Evolutionary conservation across 768 basidiomycete genomes (phyloP).

Genomic region (Fomitopsis pulvina): DNA sequence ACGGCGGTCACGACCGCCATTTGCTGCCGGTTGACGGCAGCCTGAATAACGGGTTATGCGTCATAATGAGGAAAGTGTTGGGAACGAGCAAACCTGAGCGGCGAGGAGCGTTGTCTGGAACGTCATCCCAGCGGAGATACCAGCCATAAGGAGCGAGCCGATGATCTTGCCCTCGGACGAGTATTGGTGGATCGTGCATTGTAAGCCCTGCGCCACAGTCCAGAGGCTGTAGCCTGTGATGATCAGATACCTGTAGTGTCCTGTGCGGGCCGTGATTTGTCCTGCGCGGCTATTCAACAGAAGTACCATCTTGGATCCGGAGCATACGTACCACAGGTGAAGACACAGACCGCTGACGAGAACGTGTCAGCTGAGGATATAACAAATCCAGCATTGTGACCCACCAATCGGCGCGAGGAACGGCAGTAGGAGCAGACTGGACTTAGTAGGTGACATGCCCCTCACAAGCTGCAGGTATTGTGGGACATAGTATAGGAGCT

Average conservation of each 20-base stretch:
- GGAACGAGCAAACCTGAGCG: conserved; percentile 4
- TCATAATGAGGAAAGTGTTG: too few species aligned
- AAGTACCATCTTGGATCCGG: not conserved
- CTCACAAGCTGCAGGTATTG: conserved; percentile 34
- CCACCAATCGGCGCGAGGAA: conserved; percentile 25
- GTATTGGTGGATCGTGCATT: conserved; percentile 28
- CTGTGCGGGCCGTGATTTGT: conserved; percentile 15
- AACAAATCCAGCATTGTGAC: not conserved
- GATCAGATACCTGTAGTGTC: conserved; percentile 27
- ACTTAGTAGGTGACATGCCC: conserved; percentile 30
- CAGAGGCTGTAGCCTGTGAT: conserved; percentile 23
- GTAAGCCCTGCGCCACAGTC: conserved; percentile 33
- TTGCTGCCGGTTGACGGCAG: conserved; percentile 16
- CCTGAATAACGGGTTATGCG: too few species aligned
- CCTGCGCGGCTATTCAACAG: not conserved
- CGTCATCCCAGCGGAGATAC: conserved; percentile 29
- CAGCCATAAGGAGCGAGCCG: conserved; percentile 30
- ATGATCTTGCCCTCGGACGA: conserved; percentile 26
- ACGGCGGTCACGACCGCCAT: conserved; percentile 17
- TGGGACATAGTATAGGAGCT: conserved; percentile 29
- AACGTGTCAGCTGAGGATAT: not conserved
- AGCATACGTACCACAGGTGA: not conserved
- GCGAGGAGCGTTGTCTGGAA: conserved; percentile 26
- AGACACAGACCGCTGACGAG: not conserved
- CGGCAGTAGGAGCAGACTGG: conserved; percentile 34